These are phyloP conservation scores for Pichia eremophila DNA, from an alignment of 805 yeast genomes.

Conservation along the genomic window DNA sequence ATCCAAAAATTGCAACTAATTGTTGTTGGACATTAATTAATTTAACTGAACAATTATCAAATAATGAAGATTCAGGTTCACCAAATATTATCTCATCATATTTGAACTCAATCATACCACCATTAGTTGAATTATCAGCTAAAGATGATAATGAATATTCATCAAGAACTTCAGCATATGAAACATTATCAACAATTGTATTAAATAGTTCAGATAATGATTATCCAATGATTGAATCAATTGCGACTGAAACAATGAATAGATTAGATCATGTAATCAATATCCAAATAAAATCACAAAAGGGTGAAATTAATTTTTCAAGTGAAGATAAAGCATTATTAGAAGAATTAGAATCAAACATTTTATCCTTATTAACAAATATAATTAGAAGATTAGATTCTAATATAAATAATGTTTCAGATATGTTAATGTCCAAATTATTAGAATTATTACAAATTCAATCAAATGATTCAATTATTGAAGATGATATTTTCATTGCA, in stretches of 20 bases:
- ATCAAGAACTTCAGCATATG: conserved; percentile 93
- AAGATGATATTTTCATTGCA: conserved; percentile 91
- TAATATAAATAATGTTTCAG: conserved; percentile 61
- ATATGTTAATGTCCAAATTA: conserved; percentile 76
- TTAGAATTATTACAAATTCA: conserved; percentile 55
- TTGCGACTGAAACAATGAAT: conserved; percentile 65
- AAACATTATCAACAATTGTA: conserved; percentile 79
- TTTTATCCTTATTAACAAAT: conserved; percentile 68
- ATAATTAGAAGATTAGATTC: conserved; percentile 72
- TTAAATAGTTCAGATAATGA: conserved; percentile 64
- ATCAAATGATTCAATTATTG: conserved; percentile 58
- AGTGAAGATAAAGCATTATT: conserved; percentile 68
- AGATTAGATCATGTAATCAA: conserved; percentile 65
- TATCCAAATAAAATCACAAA: conserved; percentile 39
- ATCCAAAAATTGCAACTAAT: conserved; percentile 90
- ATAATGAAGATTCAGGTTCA: too few relatives aligned
- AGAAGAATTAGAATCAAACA: conserved; percentile 82
- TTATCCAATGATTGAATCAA: conserved; percentile 54
- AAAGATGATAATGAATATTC: conserved; percentile 76
- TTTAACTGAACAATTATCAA: conserved; percentile 65
- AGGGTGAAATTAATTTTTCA: conserved; percentile 17
- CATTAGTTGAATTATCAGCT: conserved; percentile 58
- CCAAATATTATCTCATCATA: conserved; percentile 57
- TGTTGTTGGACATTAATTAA: conserved; percentile 97
- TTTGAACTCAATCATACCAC: conserved; percentile 60